Conservation (phyloP, 352 stramenopile genomes). For the Phytophthora foliorum region DNA sequence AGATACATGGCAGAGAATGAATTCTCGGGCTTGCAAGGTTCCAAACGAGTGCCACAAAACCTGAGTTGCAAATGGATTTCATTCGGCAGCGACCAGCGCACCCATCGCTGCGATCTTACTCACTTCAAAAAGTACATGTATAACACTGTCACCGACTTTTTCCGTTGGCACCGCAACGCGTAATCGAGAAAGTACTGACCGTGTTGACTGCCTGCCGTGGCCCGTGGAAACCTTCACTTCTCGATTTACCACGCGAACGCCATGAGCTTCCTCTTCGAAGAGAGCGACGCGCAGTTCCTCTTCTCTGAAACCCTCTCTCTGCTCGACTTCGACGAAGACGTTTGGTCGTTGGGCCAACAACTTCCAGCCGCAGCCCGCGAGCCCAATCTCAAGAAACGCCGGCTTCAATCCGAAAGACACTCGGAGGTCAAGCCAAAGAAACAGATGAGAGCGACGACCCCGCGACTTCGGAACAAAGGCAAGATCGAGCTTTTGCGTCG, state of each 20-base stretch:
- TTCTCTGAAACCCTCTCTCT: constrained; percentile 23
- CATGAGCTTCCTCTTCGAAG: constrained; percentile 28
- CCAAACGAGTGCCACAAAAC: neutral
- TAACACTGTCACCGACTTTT: constrained; percentile 2
- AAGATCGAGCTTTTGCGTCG: constrained; percentile 35
- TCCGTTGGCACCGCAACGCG: neutral
- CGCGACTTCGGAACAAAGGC: constrained; percentile 30
- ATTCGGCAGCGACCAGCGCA: constrained; percentile 5
- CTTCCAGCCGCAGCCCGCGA: neutral
- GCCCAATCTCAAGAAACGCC: neutral
- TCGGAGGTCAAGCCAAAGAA: neutral
- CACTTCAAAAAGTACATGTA: constrained; percentile 27
- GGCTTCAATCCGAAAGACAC: neutral
- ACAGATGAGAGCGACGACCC: constrained; percentile 7
- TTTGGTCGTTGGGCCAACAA: neutral
- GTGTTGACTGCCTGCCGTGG: neutral
- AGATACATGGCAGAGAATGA: neutral
- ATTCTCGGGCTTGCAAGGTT: neutral
- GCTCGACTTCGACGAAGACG: constrained; percentile 24
- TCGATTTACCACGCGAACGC: constrained; percentile 1
- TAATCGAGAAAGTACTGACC: neutral
- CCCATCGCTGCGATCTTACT: constrained; percentile 1
- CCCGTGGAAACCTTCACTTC: constrained; percentile 12
- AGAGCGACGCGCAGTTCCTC: constrained; percentile 9
- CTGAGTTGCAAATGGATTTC: constrained; percentile 26